A percentile compares a stretch with the other conserved stretches of the same genome.
Evolutionary conservation across 768 basidiomycete species (phyloP).

Genomic region (Crucibulum laeve): DNA sequence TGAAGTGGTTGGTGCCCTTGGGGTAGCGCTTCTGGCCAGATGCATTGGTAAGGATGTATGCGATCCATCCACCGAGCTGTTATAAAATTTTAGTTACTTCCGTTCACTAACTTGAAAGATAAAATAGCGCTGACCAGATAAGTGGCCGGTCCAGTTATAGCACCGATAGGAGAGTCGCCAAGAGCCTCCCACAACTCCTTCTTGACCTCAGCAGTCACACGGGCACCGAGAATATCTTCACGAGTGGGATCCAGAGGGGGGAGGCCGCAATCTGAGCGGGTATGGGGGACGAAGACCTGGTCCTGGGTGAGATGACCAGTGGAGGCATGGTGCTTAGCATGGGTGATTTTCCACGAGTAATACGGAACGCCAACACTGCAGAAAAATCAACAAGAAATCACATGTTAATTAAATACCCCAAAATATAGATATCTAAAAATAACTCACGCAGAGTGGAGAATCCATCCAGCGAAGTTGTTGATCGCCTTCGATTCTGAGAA

Average conservation of each 20-base stretch:
- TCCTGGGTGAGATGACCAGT: conserved; percentile 93
- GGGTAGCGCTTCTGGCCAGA: conserved; percentile 86
- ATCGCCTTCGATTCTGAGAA: conserved; percentile 90
- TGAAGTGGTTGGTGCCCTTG: conserved; percentile 78
- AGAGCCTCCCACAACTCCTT: conserved; percentile 80
- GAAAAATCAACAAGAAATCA: conserved; percentile 12
- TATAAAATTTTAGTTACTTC: background rate
- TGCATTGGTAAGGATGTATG: conserved; percentile 78
- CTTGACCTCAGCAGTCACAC: conserved; percentile 62
- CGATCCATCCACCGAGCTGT: conserved; percentile 80
- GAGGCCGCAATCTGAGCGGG: conserved; percentile 69
- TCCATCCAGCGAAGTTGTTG: conserved; percentile 91
- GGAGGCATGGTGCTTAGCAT: conserved; percentile 93
- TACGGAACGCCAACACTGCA: conserved; percentile 88
- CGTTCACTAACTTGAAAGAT: background rate
- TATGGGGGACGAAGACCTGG: conserved; percentile 91
- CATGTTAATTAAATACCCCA: conserved; percentile 13
- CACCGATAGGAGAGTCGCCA: conserved; percentile 85
- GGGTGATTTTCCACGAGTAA: conserved; percentile 94
- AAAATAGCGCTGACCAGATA: conserved; percentile 51
- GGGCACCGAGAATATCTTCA: conserved; percentile 62
- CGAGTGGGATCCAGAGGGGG: conserved; percentile 63
- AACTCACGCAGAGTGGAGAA: conserved; percentile 83
- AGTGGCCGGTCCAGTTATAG: conserved; percentile 43
- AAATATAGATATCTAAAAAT: conserved; percentile 8